phyloP scores from a whole-genome alignment of 1,139 yeast species.

The Suhomyces wounanorum region DNA sequence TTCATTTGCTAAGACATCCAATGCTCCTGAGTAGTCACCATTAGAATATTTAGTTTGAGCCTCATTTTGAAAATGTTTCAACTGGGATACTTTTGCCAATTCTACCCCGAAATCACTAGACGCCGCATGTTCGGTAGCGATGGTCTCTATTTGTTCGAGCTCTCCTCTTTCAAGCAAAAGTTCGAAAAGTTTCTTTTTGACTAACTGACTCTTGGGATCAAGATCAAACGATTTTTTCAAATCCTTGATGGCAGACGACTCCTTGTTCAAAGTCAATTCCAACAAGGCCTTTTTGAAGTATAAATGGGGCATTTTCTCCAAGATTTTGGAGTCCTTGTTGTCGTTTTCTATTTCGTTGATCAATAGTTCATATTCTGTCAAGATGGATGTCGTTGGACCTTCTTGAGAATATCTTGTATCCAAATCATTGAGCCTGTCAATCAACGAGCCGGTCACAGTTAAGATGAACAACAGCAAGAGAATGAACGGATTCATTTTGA shows the following conservation, averaged over 20 bases:
- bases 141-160: conserved; percentile 20
- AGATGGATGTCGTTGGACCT: conserved; percentile 32
- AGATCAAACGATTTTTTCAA: conserved; percentile 44
- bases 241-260: conserved; percentile 48
- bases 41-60: conserved; percentile 20
- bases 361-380: conserved; percentile 26
- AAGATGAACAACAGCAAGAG: conserved; percentile 8
- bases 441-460: conserved; percentile 7
- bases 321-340: conserved; percentile 1
- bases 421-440: conserved; percentile 10
- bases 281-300: conserved; percentile 57
- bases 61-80: conserved; percentile 20
- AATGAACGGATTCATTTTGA: conserved; percentile 3
- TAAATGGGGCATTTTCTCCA: conserved; percentile 33
- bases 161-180: conserved; percentile 50
- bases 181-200: conserved; percentile 45
- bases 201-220: conserved; percentile 43
- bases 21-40: conserved; percentile 23
- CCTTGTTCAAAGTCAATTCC: conserved; percentile 52
- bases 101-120: conserved; percentile 18
- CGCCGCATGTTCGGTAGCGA: conserved; percentile 5
- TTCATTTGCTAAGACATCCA: conserved; percentile 23
- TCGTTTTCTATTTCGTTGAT: conserved; percentile 18
- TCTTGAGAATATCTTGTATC: conserved; percentile 17
- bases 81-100: conserved; percentile 19